phyloP scores from a whole-genome alignment of 768 basidiomycete genomes.

The Lentinula raphanica region DNA sequence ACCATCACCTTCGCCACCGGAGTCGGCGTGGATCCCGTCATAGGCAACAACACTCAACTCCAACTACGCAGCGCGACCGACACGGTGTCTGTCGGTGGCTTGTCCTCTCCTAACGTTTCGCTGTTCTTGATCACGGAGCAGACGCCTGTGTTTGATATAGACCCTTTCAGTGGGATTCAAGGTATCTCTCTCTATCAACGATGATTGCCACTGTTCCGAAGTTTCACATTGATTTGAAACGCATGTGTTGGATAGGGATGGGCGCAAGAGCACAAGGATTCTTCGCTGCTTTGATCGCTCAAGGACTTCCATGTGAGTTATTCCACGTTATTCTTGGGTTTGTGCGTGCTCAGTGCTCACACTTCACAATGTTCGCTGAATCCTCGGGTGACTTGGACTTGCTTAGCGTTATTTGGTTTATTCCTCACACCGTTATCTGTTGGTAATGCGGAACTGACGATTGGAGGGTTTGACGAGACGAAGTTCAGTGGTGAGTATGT shows the following conservation, averaged over 20 bases:
- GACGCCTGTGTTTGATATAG: conserved; percentile 44
- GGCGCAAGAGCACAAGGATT: conserved; percentile 44
- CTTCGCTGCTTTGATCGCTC: conserved; percentile 39
- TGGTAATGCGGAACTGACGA: conserved; percentile 47
- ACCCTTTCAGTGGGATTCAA: conserved; percentile 55
- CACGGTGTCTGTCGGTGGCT: conserved; percentile 44
- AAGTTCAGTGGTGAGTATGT: conserved; percentile 54
- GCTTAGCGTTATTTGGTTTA: conserved; percentile 44
- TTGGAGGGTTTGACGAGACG: conserved; percentile 47
- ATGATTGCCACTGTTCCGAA: too few relatives aligned
- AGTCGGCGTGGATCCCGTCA: conserved; percentile 50
- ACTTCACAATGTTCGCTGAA: neutral
- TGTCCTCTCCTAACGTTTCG: conserved; percentile 29
- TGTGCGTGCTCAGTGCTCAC: too few relatives aligned
- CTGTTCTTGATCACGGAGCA: conserved; percentile 51
- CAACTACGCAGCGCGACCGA: conserved; percentile 41
- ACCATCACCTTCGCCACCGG: conserved; percentile 52
- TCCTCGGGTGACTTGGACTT: neutral
- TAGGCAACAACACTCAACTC: conserved; percentile 40
- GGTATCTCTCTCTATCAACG: conserved; percentile 21
- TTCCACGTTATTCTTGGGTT: conserved; percentile 1
- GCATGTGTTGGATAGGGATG: conserved; percentile 34
- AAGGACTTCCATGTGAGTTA: conserved; percentile 45
- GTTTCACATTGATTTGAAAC: neutral
- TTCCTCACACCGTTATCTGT: conserved; percentile 42